phyloP scores from a whole-genome alignment of 768 basidiomycete species.

The Tylopilus sp. region DNA sequence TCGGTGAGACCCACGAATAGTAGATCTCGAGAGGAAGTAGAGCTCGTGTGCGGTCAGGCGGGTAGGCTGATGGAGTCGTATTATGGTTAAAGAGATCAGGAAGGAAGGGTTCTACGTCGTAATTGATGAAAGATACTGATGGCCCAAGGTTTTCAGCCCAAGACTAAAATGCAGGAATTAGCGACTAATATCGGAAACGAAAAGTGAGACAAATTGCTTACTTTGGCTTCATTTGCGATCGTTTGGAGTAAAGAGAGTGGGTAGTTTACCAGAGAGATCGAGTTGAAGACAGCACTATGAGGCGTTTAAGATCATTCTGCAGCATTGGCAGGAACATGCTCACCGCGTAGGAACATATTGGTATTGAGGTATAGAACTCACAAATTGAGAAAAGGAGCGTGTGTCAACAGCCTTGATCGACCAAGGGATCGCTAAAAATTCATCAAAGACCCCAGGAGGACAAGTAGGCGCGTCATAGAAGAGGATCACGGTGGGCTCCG shows the following conservation, averaged over 20 bases:
- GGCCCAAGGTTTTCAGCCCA: constrained; percentile 15
- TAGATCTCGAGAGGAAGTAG: constrained; percentile 47
- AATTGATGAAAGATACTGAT: constrained; percentile 4
- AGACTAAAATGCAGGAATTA: not conserved
- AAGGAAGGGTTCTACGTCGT: constrained; percentile 49
- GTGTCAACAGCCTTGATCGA: constrained; percentile 6
- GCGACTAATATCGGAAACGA: not conserved
- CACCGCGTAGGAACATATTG: not conserved
- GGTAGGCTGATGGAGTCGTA: constrained; percentile 42
- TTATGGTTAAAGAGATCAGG: constrained; percentile 37
- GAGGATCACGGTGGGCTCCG: not conserved
- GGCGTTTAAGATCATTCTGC: not conserved
- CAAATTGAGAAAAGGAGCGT: constrained; percentile 14
- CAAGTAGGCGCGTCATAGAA: not conserved
- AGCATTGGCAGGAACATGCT: not conserved
- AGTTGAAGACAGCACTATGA: constrained; percentile 5
- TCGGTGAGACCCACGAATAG: constrained; percentile 9
- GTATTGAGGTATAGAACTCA: constrained; percentile 2
- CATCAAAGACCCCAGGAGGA: not conserved
- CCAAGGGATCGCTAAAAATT: constrained; percentile 22
- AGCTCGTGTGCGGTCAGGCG: constrained; percentile 35
- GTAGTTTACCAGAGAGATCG: constrained; percentile 5
- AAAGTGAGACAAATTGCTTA: constrained; percentile 2
- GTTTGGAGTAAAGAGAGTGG: constrained; percentile 14
- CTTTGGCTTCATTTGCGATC: constrained; percentile 13